A percentile compares a stretch with the other conserved stretches of the same genome.
These are phyloP conservation scores for Naganishia onofrii DNA, from an alignment of 768 basidiomycete genomes.

Conservation along the genomic window DNA sequence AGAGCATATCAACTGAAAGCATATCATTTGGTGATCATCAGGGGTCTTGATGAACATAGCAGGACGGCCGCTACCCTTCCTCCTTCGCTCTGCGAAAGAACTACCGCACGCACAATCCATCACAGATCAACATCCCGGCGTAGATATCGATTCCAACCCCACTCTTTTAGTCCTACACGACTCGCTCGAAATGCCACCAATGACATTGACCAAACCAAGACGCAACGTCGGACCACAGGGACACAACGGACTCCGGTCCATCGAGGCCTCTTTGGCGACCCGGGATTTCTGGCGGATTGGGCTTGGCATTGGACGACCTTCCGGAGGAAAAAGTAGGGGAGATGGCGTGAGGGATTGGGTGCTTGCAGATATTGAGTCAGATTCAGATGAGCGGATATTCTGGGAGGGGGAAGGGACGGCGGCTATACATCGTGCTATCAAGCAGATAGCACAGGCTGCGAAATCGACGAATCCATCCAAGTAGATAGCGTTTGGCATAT, in stretches of 20 bases:
- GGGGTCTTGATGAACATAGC: conserved; percentile 31
- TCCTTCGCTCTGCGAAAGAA: conserved; percentile 20
- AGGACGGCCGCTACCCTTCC: conserved; percentile 31
- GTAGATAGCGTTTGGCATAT: background rate
- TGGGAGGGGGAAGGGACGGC: conserved; percentile 32
- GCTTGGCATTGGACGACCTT: conserved; percentile 31
- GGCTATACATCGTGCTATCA: background rate
- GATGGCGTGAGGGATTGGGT: conserved; percentile 32
- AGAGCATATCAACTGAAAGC: background rate
- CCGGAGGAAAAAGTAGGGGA: conserved; percentile 8
- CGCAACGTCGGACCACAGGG: conserved; percentile 25
- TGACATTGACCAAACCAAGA: conserved; percentile 17
- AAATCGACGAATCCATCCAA: background rate
- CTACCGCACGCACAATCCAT: background rate
- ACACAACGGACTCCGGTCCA: conserved; percentile 33
- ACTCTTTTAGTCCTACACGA: conserved; percentile 33
- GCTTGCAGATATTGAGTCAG: conserved; percentile 20
- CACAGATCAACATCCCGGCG: background rate
- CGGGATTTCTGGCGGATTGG: conserved; percentile 32
- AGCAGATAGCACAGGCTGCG: background rate
- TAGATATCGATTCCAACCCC: background rate
- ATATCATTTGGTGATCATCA: background rate
- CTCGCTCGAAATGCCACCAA: conserved; percentile 22
- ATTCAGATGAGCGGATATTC: conserved; percentile 30
- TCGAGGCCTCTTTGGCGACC: conserved; percentile 25